A percentile compares a stretch with the other conserved stretches of the same genome.
Evolutionary conservation across 2,329 filamentous ascomycete species (phyloP).

Genomic region (Exophiala calicioides): DNA sequence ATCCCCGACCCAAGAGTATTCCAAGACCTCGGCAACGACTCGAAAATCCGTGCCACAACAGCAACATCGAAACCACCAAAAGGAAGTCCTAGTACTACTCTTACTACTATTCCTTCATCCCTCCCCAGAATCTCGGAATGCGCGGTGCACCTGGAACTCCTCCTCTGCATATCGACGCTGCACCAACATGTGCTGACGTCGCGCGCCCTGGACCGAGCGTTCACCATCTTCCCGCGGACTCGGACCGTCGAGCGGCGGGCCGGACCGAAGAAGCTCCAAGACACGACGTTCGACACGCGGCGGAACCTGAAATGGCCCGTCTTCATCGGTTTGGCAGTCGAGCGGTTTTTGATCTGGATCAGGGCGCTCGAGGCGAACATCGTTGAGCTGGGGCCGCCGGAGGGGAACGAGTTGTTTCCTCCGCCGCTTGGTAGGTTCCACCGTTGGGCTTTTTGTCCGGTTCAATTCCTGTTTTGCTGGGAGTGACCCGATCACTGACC

Average conservation of each 20-base stretch:
- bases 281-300: slow-evolving; percentile 14
- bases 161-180: slow-evolving; percentile 20
- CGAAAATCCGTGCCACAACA: too few species aligned
- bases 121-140: slow-evolving; percentile 14
- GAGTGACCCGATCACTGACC: too few species aligned
- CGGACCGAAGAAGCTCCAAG: slow-evolving; percentile 10
- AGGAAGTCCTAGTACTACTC: too few species aligned
- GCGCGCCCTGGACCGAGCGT: slow-evolving; percentile 12
- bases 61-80: too few species aligned
- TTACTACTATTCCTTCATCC: too few species aligned
- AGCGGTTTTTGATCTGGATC: slow-evolving; percentile 23
- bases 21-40: background rate
- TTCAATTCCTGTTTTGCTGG: too few species aligned
- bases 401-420: background rate
- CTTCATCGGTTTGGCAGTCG: slow-evolving; percentile 22
- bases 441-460: too few species aligned
- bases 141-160: slow-evolving; percentile 27
- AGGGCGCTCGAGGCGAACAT: slow-evolving; percentile 1
- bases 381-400: background rate
- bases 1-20: background rate
- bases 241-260: background rate
- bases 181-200: slow-evolving; percentile 19
- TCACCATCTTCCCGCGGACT: slow-evolving; percentile 11
- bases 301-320: slow-evolving; percentile 23
- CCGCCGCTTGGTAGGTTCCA: slow-evolving; percentile 9